Evolutionary conservation across 2,329 filamentous ascomycete genomes (phyloP).

Genomic region (Nannizziopsis barbatae): DNA sequence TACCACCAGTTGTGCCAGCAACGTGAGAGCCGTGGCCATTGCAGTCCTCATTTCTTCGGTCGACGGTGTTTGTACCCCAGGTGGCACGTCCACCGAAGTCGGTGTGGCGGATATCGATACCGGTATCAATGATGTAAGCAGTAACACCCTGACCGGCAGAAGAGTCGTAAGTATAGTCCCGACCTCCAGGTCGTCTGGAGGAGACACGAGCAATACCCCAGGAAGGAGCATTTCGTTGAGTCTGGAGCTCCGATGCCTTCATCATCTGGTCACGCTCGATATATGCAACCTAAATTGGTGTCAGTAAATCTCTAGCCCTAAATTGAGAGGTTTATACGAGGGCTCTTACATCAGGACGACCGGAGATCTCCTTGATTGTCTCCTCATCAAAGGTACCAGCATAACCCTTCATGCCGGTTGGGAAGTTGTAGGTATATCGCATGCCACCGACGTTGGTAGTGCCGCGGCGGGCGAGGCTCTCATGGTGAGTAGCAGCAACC

Average conservation of each 20-base stretch:
- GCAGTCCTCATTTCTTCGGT: slow-evolving; percentile 15
- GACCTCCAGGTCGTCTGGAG: slow-evolving; percentile 18
- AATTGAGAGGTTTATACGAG: not conserved
- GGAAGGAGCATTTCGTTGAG: slow-evolving; percentile 21
- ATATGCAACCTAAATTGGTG: slow-evolving; percentile 11
- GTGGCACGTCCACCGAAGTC: slow-evolving; percentile 31
- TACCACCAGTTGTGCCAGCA: slow-evolving; percentile 28
- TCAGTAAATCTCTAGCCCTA: too few species aligned
- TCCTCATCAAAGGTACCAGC: slow-evolving; percentile 14
- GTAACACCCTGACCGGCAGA: slow-evolving; percentile 28
- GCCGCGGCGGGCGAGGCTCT: slow-evolving; percentile 11
- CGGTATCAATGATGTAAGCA: slow-evolving; percentile 32
- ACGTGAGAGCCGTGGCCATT: slow-evolving; percentile 34
- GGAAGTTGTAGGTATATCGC: slow-evolving; percentile 10
- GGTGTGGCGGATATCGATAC: slow-evolving; percentile 25
- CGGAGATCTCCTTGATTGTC: slow-evolving; percentile 14
- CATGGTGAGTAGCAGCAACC: slow-evolving; percentile 10
- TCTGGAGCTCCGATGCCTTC: slow-evolving; percentile 7
- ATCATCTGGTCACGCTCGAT: slow-evolving; percentile 14
- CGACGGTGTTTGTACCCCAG: slow-evolving; percentile 27
- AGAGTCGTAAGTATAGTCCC: slow-evolving; percentile 28
- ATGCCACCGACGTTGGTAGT: slow-evolving; percentile 10
- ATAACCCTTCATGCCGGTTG: slow-evolving; percentile 11
- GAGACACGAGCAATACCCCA: slow-evolving; percentile 31
- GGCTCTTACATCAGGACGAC: slow-evolving; percentile 5